Evolutionary conservation across 306 rosid species (phyloP), one percentile per base, ranked within the genome.

Genomic region (Vigna reflexopilosa): DNA sequence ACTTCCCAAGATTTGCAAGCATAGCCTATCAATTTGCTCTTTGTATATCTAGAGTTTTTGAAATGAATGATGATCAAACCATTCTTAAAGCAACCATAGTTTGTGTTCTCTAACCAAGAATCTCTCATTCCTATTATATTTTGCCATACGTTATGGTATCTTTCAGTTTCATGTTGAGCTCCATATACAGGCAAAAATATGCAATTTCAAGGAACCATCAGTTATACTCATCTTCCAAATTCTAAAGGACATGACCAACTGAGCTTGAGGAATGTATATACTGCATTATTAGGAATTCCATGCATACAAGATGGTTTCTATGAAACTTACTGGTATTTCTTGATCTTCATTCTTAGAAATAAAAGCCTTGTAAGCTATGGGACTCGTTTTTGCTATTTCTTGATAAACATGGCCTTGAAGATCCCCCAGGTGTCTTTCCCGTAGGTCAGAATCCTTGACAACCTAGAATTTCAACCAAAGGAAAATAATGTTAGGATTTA

Each of bases 381-480:
- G 89, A 73, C 77, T 78, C 54, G 76, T 45, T 83, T 70, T 81
- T 64, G 85, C 85, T 9, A 87, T 79, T 70, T 91, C 98, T 15
- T 69, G 83, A 32, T 34, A 56, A 68, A 81, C 79, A 65, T 82
- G 78, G 70, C 98, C 98, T 84, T 95, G 98, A 81, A 95, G 95
- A 73, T 89, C 91, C 77, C 98, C 98, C 19, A 91, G 83, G 82
- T 95, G 81, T 83, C 98, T 86, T 81, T 95, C 96, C 67, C 98
- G 87, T 79, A 95, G 71, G 59, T 82, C 89, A 82, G 85, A 77
- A 82, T 95, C 96, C 83, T 77, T 85, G 84, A 85, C 77, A 76
- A 94, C 93, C 97, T 92, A 85, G 73, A 83, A 73, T 81, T 72
- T 73, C 75, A 77, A 65, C 51, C 15, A 20, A 55, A 82, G 22